Evolutionary conservation across 768 basidiomycete genomes (phyloP), one percentile per base, ranked within the genome.

Genomic region (Agrocybe pediades): DNA sequence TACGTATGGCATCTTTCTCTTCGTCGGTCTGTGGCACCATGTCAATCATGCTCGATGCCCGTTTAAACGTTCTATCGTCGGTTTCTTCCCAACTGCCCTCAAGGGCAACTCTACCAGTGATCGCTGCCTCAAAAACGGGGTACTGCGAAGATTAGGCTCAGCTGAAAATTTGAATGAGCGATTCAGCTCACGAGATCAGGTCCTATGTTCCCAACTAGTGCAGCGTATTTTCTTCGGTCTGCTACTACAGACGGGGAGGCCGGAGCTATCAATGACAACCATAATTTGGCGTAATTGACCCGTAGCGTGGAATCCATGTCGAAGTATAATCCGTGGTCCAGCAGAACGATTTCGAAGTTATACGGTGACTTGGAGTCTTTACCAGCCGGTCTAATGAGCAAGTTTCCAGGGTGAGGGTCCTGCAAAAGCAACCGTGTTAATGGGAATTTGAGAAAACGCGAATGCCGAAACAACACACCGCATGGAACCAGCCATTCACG

Each of bases 271-370:
- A 99, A 76, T 9, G 93, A 85, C 41, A 99, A 72, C 96, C 95
- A 98, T 43, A 98, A 79, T 74, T 87, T 85, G 76, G 87, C 80
- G 63, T 92, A 92, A 67, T 92, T 90, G 46, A 91, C 78, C 20
- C 95, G 85, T 4, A 98, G 74, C 39, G 86, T 77, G 17, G 83
- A 73, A 51, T 92, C 87, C 3, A 99, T 76, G 65, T 97, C 95
- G 60, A 98, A 98, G 69, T 98, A 96, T 16, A 94, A 74, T 3
- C 92, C 96, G 60, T 98, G 95, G 65, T 99, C 97, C 55, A 99
- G 76, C 1, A 98, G 79, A 21, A 92, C 95, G 46, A 98, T 90
- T 65, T 99, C 97, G 62, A 98, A 98, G 66, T 98, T 98, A 72
- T 91, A 91, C 0, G 92, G 91, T 8, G 92, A 93, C 53, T 74